Base-by-base conservation (phyloP, 768 basidiomycete species). In the Trametes villosa region DNA sequence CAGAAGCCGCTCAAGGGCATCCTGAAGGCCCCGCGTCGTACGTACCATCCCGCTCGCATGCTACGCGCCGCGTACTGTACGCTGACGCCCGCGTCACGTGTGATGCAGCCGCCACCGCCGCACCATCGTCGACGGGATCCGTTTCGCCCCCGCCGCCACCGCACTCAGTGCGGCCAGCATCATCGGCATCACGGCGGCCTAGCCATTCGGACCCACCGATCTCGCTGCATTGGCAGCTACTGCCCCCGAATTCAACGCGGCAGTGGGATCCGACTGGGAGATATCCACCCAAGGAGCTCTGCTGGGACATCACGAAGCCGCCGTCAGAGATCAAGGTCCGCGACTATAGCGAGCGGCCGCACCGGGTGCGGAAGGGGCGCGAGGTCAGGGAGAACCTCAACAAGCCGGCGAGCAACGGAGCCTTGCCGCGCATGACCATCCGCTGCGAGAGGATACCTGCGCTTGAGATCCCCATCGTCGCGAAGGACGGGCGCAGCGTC, bases 181-280 rank as follows among this genome's bases (percentile, higher is more conserved):
- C 56, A 3, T 48, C 46, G 13, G 26, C 55, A 17, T 36, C 54
- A 8, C 31, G 44, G 13, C 54, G 33, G 9, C 44, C 44, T 9
- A 31, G 44, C 26, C 7, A 36, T 27, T 26, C 7, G 27, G 46
- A 18, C 12, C 17, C 27, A 2, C 29, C 29, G n/a, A 12, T n/a
- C n/a, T n/a, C 36, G 13, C 60, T 69, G 31, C 68, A 69, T 36
- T 69, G 68, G 68, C 66, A 64, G 45, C 45, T 69, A 6, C 50
- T 67, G 9, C 68, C 66, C 9, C 44, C 44, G 11, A 45, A 20
- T 62, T 59, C 36, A 22, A 27, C 33, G 33, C n/a, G 22, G n/a
- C 55, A 33, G 4, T 15, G 18, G 36, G 42, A 15, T 31, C n/a
- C 26, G 17, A n/a, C n/a, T n/a, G n/a, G n/a, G n/a, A n/a, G n/a